Evolutionary conservation across 2,329 filamentous ascomycete genomes (phyloP), one percentile per base, ranked within the genome.

Genomic region (Paraphoma sp.): DNA sequence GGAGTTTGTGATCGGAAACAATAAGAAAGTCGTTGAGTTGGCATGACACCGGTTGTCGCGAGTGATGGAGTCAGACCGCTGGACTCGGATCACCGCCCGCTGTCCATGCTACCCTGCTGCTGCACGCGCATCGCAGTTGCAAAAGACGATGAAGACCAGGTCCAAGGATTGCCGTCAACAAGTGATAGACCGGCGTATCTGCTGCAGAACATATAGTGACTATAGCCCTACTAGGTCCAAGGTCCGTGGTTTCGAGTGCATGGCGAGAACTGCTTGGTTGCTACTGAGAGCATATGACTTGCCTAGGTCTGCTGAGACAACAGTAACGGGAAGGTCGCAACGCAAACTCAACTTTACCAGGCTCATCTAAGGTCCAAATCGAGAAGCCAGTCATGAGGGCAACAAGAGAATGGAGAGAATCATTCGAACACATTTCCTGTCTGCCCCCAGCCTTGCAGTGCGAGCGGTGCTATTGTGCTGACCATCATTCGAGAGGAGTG

Each of bases 201-300:
- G 23, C 23, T 23, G 23, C 23, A 23, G 23, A 23, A 23, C 23
- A 3, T 23, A 5, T 23, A 2, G 23, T 5, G 23, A 23, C 23
- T 2, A 23, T 23, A 23, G 23, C 23, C 8, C 33, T 52, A 11
- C 18, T 38, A 33, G 33, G 28, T 12, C 6, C 17, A 40, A n/a
- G 16, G 1, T 23, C 16, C 40, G 36, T 43, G 14, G 45, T 29
- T 31, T 30, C 47, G 9, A 53, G 29, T 45, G 46, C 46, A 48
- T 51, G 30, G 41, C 30, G 44, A 42, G 6, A 29, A 42, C 41
- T 53, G 17, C 30, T 42, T 49, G 48, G 40, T 50, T 31, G 46
- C 50, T 52, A 14, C 1, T 10, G 23, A 12, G 54, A 53, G 60
- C 62, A 42, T 48, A 56, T 62, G 61, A 60, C 57, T 60, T 51